phyloP scores from a whole-genome alignment of 208 protist species.

The Naegleria lovaniensis region DNA sequence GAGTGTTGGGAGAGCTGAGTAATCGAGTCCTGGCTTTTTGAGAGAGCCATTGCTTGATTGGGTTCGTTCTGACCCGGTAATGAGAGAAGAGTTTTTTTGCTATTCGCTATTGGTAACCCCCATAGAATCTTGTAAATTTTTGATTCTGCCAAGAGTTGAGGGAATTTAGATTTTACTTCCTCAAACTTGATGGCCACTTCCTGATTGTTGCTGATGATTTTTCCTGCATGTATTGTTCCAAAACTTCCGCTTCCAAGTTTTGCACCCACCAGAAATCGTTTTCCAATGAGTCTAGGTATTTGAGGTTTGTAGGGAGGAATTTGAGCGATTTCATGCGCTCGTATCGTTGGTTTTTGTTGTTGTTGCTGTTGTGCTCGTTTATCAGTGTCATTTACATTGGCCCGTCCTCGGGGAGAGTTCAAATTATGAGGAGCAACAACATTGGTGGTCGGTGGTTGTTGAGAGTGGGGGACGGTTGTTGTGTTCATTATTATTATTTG shows the following conservation, averaged over 20 bases:
- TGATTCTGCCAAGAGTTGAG: background rate
- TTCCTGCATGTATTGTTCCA: constrained; percentile 88
- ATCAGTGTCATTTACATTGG: background rate
- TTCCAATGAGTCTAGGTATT: background rate
- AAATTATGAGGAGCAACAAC: too few species aligned
- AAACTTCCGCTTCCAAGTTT: constrained; percentile 98
- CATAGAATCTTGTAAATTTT: constrained; percentile 12
- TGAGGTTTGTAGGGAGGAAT: background rate
- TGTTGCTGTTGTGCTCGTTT: background rate
- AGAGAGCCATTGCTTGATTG: background rate
- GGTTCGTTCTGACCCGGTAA: too few species aligned
- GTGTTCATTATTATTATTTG: too few species aligned
- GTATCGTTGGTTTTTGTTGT: background rate
- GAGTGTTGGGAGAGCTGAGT: constrained; percentile 25
- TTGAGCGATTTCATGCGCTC: background rate
- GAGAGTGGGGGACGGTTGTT: too few species aligned
- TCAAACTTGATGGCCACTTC: constrained; percentile 80
- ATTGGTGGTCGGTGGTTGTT: too few species aligned
- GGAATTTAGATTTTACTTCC: background rate
- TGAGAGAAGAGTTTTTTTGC: background rate
- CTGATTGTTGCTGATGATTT: constrained; percentile 57
- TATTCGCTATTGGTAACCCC: background rate
- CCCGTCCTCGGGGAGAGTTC: too few species aligned
- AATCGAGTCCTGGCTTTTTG: constrained; percentile 53
- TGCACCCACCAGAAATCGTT: constrained; percentile 57